These are phyloP conservation scores for Bruguiera sexangula DNA, from an alignment of 345 rosid species.

Conservation along the genomic window DNA sequence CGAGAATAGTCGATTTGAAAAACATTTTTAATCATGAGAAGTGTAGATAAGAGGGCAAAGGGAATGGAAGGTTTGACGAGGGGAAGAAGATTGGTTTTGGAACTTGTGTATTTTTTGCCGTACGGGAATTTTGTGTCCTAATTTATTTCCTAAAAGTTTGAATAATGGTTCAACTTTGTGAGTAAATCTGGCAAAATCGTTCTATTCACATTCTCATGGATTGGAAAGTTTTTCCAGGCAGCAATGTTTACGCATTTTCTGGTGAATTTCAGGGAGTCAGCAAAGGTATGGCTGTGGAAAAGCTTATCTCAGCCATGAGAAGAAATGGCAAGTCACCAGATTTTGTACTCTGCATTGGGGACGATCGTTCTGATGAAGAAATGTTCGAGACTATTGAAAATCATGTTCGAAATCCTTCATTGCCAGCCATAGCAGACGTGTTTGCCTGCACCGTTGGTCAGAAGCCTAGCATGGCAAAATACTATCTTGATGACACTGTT, in stretches of 20 bases:
- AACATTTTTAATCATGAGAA: no score
- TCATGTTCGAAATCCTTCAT: slow-evolving; percentile 33
- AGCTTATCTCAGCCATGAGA: slow-evolving; percentile 51
- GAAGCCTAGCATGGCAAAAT: slow-evolving; percentile 87
- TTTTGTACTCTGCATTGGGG: slow-evolving; percentile 74
- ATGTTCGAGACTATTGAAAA: slow-evolving; percentile 67
- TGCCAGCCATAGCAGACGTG: slow-evolving; percentile 44
- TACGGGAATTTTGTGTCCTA: no score
- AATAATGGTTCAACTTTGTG: no score
- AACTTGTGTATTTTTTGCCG: no score
- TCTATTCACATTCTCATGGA: no score
- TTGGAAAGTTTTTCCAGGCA: no score
- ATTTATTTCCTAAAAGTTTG: no score
- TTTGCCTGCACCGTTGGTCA: slow-evolving; percentile 84
- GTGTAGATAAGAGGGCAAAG: no score
- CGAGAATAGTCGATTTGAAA: no score
- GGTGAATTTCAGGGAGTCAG: slow-evolving; percentile 54
- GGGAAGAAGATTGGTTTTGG: no score
- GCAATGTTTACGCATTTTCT: background rate
- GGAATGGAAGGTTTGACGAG: no score
- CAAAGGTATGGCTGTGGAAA: slow-evolving; percentile 73
- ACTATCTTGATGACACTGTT: slow-evolving; percentile 62
- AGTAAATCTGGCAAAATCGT: no score
- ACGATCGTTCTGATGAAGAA: slow-evolving; percentile 81
- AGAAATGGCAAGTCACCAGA: slow-evolving; percentile 52